Base-by-base conservation (phyloP, 306 rosid species). In the Rubus parviflorus region DNA sequence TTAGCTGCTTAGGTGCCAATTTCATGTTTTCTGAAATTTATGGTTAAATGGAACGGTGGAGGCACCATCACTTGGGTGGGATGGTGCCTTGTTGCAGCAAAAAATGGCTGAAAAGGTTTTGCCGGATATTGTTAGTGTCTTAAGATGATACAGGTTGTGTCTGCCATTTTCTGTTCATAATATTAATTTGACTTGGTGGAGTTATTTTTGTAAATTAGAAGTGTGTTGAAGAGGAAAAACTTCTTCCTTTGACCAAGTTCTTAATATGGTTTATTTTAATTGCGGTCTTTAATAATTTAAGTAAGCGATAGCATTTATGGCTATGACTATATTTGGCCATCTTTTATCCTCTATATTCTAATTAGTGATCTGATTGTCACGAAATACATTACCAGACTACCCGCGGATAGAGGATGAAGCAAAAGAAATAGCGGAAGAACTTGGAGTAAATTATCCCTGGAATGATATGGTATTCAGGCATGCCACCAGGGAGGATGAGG, bases 341-440 rank as follows among this genome's bases (percentile, higher is more conserved):
- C 75, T 8, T 68, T n/a, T 76, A 42, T 73, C 66, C 25, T 53
- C 66, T 76, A 51, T 67, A 74, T 19, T 63, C 68, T 64, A 81
- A 66, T 74, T 51, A 37, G 71, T 81, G 57, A 47, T 45, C 74
- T 37, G 22, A 71, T 81, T 75, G n/a, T 81, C 70, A 45, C 42
- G 45, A 37, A 77, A 73, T 68, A 74, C 48, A 70, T 77, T 40
- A 70, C 65, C 90, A 96, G 99, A 92, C 79, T 96, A 91, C 81
- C 97, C 98, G 49, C 91, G 90, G 88, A 89, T 92, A 79, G 99
- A 91, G 92, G 89, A 85, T 79, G 91, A 96, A 80, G 98, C 98
- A 35, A 91, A 88, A 84, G 46, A 68, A 72, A 79, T 86, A 71
- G 91, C 94, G 46, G 94, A 89, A 84, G 98, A 92, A 70, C 78